Evolutionary conservation across 352 stramenopile species (phyloP), one percentile per base, ranked within the genome.

Genomic region (Globisporangium radiosum): DNA sequence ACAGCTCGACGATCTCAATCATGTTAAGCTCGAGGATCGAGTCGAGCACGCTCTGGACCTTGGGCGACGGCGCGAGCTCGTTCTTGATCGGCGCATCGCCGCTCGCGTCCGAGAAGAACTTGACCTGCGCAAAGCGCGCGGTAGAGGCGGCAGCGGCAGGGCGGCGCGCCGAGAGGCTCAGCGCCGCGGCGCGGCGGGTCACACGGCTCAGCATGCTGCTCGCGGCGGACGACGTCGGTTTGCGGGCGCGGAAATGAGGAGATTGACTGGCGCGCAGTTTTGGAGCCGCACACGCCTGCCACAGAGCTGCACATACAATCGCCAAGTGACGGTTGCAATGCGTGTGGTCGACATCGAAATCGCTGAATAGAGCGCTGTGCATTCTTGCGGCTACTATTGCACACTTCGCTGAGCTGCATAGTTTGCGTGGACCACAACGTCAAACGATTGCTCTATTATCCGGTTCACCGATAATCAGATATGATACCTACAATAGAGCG

Each of bases 11-110:
- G 64, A 95, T 93, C 72, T 95, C 85, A 50, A 95, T 60, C 85
- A 95, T 93, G 76, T 92, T 95, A 56, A 95, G 82, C 17, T 87
- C 83, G 47, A 92, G 72, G 71, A 95, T 92, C 67, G 90, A 72
- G 72, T 95, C 77, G 52, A 95, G 70, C 56, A 90, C 85, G 36
- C 63, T 74, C 72, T 95, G 80, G 58, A 95, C 85, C 75, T 92
- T 92, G 47, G 83, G 80, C 47, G 78, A 78, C 48, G 87, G 65
- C 39, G 76, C 68, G 17, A 93, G 54, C 70, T 95, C 85, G 58
- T 70, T 64, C 64, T 77, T 71, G 58, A 76, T 59, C 55, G 54
- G 80, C 59, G 70, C 54, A 61, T 81, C 72, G 38, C 69, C 62
- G 11, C 69, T 63, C 13, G 62, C 53, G 48, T 75, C 70, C 11